Evolutionary conservation across 2,329 filamentous ascomycete species (phyloP).

Genomic region (Trichoderma oligosporum): DNA sequence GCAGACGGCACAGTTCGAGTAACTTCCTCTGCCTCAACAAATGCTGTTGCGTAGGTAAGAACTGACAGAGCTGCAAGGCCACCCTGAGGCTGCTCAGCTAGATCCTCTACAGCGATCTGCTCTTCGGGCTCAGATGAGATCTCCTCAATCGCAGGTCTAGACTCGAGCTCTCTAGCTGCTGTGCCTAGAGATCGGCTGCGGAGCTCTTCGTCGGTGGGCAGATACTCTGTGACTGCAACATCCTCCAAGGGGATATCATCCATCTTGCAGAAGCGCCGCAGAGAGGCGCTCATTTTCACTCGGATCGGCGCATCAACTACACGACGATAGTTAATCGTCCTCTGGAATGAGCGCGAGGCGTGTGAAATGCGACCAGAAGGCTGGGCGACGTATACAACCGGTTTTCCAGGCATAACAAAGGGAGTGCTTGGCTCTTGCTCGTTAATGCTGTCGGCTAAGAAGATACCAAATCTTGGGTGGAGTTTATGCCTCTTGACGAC

Average conservation of each 20-base stretch:
- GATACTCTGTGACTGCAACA: slow-evolving; percentile 33
- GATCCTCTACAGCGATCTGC: slow-evolving; percentile 23
- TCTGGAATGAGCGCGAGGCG: slow-evolving; percentile 44
- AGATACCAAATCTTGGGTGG: slow-evolving; percentile 53
- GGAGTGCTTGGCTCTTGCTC: slow-evolving; percentile 39
- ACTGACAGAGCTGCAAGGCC: slow-evolving; percentile 31
- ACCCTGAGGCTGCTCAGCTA: slow-evolving; percentile 25
- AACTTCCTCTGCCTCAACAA: slow-evolving; percentile 30
- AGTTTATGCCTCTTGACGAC: slow-evolving; percentile 47
- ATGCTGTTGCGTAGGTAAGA: slow-evolving; percentile 33
- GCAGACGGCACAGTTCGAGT: slow-evolving; percentile 26
- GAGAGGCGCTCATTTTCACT: slow-evolving; percentile 33
- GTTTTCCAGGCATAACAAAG: slow-evolving; percentile 43
- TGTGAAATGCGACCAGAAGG: slow-evolving; percentile 47
- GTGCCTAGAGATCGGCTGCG: slow-evolving; percentile 36
- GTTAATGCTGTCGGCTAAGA: slow-evolving; percentile 47
- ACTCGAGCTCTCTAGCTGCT: slow-evolving; percentile 33
- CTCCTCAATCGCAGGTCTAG: slow-evolving; percentile 29
- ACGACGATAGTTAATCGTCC: slow-evolving; percentile 35
- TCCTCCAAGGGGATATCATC: slow-evolving; percentile 34
- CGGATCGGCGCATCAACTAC: slow-evolving; percentile 34
- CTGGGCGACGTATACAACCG: slow-evolving; percentile 47
- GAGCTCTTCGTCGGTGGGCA: slow-evolving; percentile 34
- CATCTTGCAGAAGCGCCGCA: slow-evolving; percentile 39
- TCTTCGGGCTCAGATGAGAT: slow-evolving; percentile 30